These are phyloP conservation scores for Phylloboletellus chloephorus DNA, from an alignment of 1,284 basidiomycete genomes.

Conservation along the genomic window DNA sequence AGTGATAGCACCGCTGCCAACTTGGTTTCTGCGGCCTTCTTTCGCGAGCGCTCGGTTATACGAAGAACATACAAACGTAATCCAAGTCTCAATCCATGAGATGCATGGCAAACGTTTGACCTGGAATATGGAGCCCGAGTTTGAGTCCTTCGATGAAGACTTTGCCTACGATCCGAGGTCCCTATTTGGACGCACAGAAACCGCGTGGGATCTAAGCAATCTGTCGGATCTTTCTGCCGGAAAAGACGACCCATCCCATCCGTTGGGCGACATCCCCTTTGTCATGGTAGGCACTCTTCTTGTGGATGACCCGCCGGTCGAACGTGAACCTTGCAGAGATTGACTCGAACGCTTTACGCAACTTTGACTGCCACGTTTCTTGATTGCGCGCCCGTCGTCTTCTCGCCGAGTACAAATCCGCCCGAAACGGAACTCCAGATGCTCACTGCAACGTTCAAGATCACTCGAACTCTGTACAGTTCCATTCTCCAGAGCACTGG, in stretches of 20 bases:
- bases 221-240: slow-evolving; percentile 21
- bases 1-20: slow-evolving; percentile 26
- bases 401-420: slow-evolving; percentile 55
- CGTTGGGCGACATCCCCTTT: slow-evolving; percentile 16
- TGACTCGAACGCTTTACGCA: slow-evolving; percentile 60
- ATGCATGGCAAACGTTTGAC: slow-evolving; percentile 26
- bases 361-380: slow-evolving; percentile 78
- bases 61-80: slow-evolving; percentile 41
- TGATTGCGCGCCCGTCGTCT: slow-evolving; percentile 78
- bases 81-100: slow-evolving; percentile 22
- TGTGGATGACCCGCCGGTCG: slow-evolving; percentile 12
- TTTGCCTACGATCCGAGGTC: slow-evolving; percentile 28
- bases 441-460: slow-evolving; percentile 55
- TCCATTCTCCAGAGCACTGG: slow-evolving; percentile 41
- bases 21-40: slow-evolving; percentile 50
- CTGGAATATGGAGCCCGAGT: slow-evolving; percentile 30
- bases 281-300: slow-evolving; percentile 22
- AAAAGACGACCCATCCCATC: slow-evolving; percentile 12
- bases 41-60: slow-evolving; percentile 48
- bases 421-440: slow-evolving; percentile 61
- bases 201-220: slow-evolving; percentile 22
- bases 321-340: slow-evolving; percentile 33
- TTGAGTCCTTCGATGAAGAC: slow-evolving; percentile 29
- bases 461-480: slow-evolving; percentile 66
- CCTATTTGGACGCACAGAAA: slow-evolving; percentile 11